These are phyloP conservation scores for Stenogyne calaminthoides DNA, from an alignment of 305 asterid species.

Conservation along the genomic window DNA sequence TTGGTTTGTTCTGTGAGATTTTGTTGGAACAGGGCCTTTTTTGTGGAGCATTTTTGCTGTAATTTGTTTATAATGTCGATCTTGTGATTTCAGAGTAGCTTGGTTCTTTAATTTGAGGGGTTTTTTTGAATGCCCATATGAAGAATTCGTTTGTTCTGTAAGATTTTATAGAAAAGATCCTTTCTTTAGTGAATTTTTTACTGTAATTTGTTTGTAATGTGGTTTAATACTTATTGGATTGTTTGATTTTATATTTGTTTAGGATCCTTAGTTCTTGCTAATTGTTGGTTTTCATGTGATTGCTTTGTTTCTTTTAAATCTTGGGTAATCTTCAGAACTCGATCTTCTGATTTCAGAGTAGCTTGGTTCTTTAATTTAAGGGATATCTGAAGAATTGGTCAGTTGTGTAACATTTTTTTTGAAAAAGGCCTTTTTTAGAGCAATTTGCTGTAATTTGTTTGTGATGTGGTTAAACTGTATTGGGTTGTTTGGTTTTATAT, in stretches of 20 bases:
- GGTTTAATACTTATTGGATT: neutral
- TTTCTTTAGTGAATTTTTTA: neutral
- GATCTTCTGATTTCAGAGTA: neutral
- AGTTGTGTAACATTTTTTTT: neutral
- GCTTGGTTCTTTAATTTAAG: neutral
- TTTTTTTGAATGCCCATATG: neutral
- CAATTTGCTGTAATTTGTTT: neutral
- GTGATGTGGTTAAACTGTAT: neutral
- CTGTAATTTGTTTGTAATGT: neutral
- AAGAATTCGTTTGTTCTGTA: slow-evolving; percentile 2
- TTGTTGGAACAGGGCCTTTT: too few relatives aligned
- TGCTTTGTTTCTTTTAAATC: neutral
- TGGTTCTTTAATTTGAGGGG: neutral
- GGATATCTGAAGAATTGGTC: neutral
- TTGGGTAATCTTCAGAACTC: too few relatives aligned
- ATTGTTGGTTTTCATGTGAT: neutral
- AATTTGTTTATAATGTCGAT: too few relatives aligned
- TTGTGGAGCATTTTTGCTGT: too few relatives aligned
- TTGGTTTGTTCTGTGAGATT: too few relatives aligned
- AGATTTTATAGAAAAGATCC: neutral
- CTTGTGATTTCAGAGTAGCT: neutral
- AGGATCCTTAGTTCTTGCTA: neutral
- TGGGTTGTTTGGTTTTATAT: neutral
- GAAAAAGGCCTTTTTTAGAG: neutral
- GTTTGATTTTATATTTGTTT: neutral